Evolutionary conservation across 1,139 yeast genomes (phyloP), one percentile per base, ranked within the genome.

Genomic region (Saccharomyces hybrid): DNA sequence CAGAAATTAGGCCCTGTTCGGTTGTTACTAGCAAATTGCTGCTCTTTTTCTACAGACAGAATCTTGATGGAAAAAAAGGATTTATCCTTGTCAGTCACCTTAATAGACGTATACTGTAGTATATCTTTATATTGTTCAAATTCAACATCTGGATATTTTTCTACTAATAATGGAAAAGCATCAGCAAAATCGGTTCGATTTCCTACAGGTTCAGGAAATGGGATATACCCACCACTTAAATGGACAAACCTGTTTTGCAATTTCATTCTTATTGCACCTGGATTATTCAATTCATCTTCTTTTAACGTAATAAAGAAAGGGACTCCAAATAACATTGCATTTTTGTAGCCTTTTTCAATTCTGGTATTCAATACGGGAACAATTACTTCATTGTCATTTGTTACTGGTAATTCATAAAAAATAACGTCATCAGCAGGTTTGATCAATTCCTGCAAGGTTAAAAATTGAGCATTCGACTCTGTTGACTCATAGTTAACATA

Each of bases 401-500:
- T 66, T 25, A 79, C 80, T 5, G 44, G 44, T 13, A 88, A 73
- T 59, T 88, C 88, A 66, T 89, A 88, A 57, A 88, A 82, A 55
- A 84, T 76, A 26, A 88, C 76, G 23, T 77, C 79, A 64, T 90
- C 97, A 44, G 76, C 73, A 13, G 76, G 78, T 7, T 80, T 74
- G 23, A 89, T 85, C 44, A 87, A 70, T 57, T 87, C 95, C 42
- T 87, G 77, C 7, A 89, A 78, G 1, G 93, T 89, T 51, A 84
- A 69, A 61, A 80, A 85, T 51, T 78, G 76, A 27, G 83, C 74
- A 58, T 78, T 80, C 0, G 82, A 77, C 47, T 78, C 81, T 46
- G 77, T 70, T 48, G 83, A 80, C 61, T 84, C 89, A 67, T 84
- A 85, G 65, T 85, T 83, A 54, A 78, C 81, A 72, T 83, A 89